Evolutionary conservation across 1,139 yeast species (phyloP), one percentile per base, ranked within the genome.

Genomic region (Lodderomyces elongisporus): DNA sequence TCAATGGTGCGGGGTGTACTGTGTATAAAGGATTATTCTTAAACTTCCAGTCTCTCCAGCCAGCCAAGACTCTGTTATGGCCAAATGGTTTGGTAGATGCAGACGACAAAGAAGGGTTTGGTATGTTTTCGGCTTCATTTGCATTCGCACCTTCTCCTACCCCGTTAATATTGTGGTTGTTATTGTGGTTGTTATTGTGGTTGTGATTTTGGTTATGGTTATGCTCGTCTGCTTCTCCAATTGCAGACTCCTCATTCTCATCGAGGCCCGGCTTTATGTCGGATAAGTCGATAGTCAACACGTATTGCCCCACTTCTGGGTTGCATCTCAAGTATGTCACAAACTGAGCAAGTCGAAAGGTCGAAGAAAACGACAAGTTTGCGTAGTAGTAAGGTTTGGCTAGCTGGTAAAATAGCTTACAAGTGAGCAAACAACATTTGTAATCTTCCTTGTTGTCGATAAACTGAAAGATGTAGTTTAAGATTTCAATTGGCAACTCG

Each of bases 31-130:
- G 85, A 52, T 82, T 87, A 30, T 71, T 73, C 41, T 82, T 70
- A 46, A 71, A 79, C 47, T 84, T 80, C 94, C 95, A 84, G 54
- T 85, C 95, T 49, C 95, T 69, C 95, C 95, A 85, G 10, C 91
- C 83, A 0, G 95, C 91, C 29, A 64, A 52, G 3, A 58, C 54
- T 25, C 52, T 49, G 6, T 51, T 42, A 18, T 46, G 43, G 7
- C 26, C 26, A 18, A 43, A 36, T 24, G 35, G 36, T 14, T 39
- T 47, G n/a, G n/a, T n/a, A n/a, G n/a, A n/a, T n/a, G n/a, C n/a
- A n/a, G n/a, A n/a, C n/a, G n/a, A n/a, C n/a, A n/a, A n/a, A n/a
- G n/a, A n/a, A n/a, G n/a, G n/a, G n/a, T n/a, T n/a, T n/a, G n/a
- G n/a, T n/a, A n/a, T n/a, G 4, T 40, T 47, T 14, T 17, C 14